Percentiles rank a stretch among this genome's conserved stretches.
Evolutionary conservation across 768 basidiomycete species (phyloP).

Genomic region (Kwoniella botswanensis): DNA sequence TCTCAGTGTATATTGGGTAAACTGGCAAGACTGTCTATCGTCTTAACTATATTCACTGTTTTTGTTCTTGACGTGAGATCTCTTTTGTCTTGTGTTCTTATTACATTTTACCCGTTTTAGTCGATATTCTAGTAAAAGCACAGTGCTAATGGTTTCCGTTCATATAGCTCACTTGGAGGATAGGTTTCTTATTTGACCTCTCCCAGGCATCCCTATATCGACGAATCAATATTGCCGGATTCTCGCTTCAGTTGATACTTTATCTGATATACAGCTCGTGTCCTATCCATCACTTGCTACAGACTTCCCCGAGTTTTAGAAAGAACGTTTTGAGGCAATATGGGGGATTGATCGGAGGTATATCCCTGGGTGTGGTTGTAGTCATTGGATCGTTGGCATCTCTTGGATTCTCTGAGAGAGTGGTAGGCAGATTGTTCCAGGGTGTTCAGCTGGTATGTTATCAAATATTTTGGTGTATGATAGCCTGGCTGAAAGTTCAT

Average conservation of each 20-base stretch:
- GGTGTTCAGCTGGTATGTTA: neutral
- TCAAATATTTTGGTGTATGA: neutral
- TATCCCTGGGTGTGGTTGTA: neutral
- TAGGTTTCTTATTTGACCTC: conserved; percentile 1
- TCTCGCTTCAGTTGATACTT: neutral
- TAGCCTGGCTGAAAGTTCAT: too few relatives aligned
- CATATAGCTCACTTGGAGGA: neutral
- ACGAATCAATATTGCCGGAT: neutral
- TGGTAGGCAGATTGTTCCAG: neutral
- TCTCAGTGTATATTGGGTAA: neutral
- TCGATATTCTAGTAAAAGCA: neutral
- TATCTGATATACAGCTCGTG: conserved; percentile 3
- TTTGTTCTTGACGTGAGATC: neutral
- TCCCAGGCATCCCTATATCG: neutral
- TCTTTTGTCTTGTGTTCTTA: too few relatives aligned
- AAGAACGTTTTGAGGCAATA: conserved; percentile 1
- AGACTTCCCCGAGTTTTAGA: neutral
- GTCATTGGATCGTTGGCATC: conserved; percentile 1
- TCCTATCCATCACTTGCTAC: neutral
- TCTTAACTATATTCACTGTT: neutral
- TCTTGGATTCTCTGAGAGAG: neutral
- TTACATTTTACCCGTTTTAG: too few relatives aligned
- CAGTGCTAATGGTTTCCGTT: neutral
- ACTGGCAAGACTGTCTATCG: neutral
- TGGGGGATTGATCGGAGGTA: neutral